phyloP scores from a whole-genome alignment of 164 flowering plant species.

The Stephania yunnanensis region DNA sequence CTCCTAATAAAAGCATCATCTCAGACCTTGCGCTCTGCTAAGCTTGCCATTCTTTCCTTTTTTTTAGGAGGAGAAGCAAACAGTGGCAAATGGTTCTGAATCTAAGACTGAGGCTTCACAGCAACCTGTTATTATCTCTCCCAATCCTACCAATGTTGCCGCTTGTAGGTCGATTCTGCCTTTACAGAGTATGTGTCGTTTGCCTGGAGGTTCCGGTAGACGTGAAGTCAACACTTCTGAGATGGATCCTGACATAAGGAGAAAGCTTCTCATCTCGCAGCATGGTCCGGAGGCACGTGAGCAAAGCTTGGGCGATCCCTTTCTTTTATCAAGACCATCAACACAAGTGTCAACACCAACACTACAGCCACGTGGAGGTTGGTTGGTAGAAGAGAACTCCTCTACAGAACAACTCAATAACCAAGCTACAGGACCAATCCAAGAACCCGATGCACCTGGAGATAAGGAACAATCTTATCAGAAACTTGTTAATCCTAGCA shows the following conservation, averaged over 20 bases:
- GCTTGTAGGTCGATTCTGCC: constrained; percentile 32
- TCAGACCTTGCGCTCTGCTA: not conserved
- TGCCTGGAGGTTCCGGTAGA: constrained; percentile 58
- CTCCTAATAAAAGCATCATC: not conserved
- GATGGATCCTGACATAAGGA: constrained; percentile 33
- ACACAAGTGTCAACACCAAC: constrained; percentile 22
- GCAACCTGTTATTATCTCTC: constrained; percentile 25
- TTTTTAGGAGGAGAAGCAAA: constrained; percentile 46
- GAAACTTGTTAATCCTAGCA: constrained; percentile 23
- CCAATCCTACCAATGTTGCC: constrained; percentile 26
- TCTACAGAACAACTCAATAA: constrained; percentile 22
- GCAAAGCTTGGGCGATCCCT: constrained; percentile 40
- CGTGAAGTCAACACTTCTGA: constrained; percentile 40
- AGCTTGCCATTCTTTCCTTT: not conserved
- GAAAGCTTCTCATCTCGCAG: constrained; percentile 37
- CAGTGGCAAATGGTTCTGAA: constrained; percentile 29
- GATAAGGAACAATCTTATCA: constrained; percentile 34
- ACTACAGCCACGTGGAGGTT: constrained; percentile 44
- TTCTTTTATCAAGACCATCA: constrained; percentile 42
- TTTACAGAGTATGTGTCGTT: constrained; percentile 56
- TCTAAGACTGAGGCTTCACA: constrained; percentile 40
- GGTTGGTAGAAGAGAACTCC: constrained; percentile 57
- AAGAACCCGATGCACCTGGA: constrained; percentile 27
- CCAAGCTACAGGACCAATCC: constrained; percentile 26
- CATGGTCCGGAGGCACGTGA: constrained; percentile 40